These are phyloP conservation scores for Hordeum pubiflorum DNA, from an alignment of 202 grass and related monocot genomes.

Conservation along the genomic window DNA sequence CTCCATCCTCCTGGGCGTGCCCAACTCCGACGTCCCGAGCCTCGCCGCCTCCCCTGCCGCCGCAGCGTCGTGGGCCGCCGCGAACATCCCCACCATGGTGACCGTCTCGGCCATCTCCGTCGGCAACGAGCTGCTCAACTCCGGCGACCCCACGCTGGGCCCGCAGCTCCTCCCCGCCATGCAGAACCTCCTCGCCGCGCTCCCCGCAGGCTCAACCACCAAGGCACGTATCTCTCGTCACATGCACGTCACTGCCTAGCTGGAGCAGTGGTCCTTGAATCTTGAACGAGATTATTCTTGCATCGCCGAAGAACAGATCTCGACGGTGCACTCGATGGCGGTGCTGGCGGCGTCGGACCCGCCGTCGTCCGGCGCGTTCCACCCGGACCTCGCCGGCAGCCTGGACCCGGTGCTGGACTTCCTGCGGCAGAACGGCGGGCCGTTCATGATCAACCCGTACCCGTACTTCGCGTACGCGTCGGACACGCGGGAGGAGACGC, in stretches of 20 bases:
- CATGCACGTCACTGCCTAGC: no score
- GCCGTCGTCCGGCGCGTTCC: slow-evolving; percentile 82
- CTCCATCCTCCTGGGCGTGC: slow-evolving; percentile 71
- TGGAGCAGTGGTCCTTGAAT: no score
- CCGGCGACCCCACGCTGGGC: slow-evolving; percentile 48
- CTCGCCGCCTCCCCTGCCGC: slow-evolving; percentile 54
- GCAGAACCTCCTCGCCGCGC: slow-evolving; percentile 85
- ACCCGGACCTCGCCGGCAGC: slow-evolving; percentile 43
- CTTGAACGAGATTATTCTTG: no score
- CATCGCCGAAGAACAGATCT: slow-evolving; percentile 19
- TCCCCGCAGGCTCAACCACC: slow-evolving; percentile 43
- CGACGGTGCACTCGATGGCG: slow-evolving; percentile 93
- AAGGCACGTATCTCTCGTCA: slow-evolving; percentile 3
- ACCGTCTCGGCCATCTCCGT: slow-evolving; percentile 70
- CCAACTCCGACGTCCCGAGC: slow-evolving; percentile 65
- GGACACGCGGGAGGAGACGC: slow-evolving; percentile 78
- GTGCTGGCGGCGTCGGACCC: slow-evolving; percentile 78
- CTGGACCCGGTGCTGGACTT: slow-evolving; percentile 80
- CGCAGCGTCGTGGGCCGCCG: slow-evolving; percentile 51
- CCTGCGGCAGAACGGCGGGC: slow-evolving; percentile 58
- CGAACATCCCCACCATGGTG: slow-evolving; percentile 54
- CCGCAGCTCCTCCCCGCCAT: slow-evolving; percentile 83
- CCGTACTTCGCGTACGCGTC: slow-evolving; percentile 89
- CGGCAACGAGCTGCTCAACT: slow-evolving; percentile 84
- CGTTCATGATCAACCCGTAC: slow-evolving; percentile 99